Base-by-base conservation (phyloP, 225 moss, liverwort and hornwort species). In the Marchantia polymorpha region DNA sequence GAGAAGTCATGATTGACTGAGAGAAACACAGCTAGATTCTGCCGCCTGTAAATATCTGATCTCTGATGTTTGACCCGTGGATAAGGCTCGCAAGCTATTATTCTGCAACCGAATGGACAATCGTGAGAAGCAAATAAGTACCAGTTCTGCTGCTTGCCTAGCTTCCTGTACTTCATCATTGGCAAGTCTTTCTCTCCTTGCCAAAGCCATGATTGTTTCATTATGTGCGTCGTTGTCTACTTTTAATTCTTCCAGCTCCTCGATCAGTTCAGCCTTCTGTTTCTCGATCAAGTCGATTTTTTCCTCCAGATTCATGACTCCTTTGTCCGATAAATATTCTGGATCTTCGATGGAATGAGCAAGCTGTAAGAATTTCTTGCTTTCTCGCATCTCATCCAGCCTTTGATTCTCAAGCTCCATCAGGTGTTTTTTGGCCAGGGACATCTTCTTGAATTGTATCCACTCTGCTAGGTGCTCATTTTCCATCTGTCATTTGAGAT, bases 391-490 rank as follows among this genome's bases (percentile, higher is more conserved):
- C 68, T 69, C 68, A 14, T 46, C 25, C 26, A 69, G 31, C 46
- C 68, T 69, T 69, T 69, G 68, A 29, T 69, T 11, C 68, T 69
- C 68, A 46, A 72, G 49, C 14, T 72, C 49, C 25, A 51, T 72
- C 51, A 51, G 49, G 72, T 51, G 49, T 72, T 51, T 51, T 12
- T 72, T 52, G 51, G 25, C 48, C 7, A 72, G n/a, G 14, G 10
- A 19, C 72, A 48, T 48, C 72, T 48, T 72, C 49, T 48, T 72
- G 7, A 72, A 52, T 51, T 72, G 72, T 47, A 72, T 48, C 51
- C 49, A 51, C 30, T 52, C 49, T 20, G 72, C 46, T 6, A 69
- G 68, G 68, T 69, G 68, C 46, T 46, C 30, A 14, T 29, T 69
- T 19, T 69, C 68, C 12, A 27, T 17, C 29, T 46, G 68, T 29